Percentiles rank a stretch among this genome's conserved stretches.
These are phyloP conservation scores for Pseudohalonectria lignicola DNA, from an alignment of 2,329 filamentous ascomycete genomes.

Conservation along the genomic window DNA sequence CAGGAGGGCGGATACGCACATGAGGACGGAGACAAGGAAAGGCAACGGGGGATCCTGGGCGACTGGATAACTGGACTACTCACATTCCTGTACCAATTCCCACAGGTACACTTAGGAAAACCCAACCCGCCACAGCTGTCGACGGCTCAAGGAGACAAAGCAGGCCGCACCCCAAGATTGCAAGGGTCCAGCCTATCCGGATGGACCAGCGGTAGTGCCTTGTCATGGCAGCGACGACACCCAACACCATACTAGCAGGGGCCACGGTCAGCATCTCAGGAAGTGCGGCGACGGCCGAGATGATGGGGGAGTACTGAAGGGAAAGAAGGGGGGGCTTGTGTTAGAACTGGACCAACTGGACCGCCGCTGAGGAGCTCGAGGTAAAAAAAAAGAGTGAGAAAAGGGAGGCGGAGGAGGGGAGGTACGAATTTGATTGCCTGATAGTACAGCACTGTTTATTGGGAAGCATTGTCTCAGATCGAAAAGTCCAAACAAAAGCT, in stretches of 20 bases:
- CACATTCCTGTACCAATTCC: conserved; percentile 1
- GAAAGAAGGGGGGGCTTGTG: too few relatives aligned
- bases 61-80: not conserved
- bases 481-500: too few relatives aligned
- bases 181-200: conserved; percentile 28
- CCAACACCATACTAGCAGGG: conserved; percentile 45
- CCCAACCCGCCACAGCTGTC: conserved; percentile 11
- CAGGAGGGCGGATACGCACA: too few relatives aligned
- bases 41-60: not conserved
- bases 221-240: conserved; percentile 37
- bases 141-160: conserved; percentile 56
- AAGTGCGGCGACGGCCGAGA: conserved; percentile 44
- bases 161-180: conserved; percentile 45
- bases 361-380: too few relatives aligned
- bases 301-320: conserved; percentile 31
- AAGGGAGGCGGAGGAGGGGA: too few relatives aligned
- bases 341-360: too few relatives aligned
- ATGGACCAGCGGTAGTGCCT: conserved; percentile 50
- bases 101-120: not conserved
- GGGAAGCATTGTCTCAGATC: too few relatives aligned
- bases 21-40: not conserved
- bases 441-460: conserved; percentile 28
- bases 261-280: conserved; percentile 54
- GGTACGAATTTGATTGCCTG: conserved; percentile 34
- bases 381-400: too few relatives aligned